phyloP scores from a whole-genome alignment of 208 protist genomes.

The Trypanosoma congolense region DNA sequence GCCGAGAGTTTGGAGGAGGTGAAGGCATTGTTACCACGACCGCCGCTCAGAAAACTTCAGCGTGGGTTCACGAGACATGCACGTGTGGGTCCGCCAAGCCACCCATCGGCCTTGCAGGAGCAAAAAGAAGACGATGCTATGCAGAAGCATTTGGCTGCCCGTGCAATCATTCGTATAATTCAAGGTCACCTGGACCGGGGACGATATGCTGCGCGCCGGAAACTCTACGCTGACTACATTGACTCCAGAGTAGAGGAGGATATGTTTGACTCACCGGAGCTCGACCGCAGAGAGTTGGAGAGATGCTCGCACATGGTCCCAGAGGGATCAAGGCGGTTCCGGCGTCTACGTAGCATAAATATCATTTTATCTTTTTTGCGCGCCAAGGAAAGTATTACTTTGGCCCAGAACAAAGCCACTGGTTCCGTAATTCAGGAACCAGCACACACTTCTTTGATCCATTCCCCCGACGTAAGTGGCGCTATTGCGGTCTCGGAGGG shows the following conservation, averaged over 20 bases:
- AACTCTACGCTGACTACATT: slow-evolving; percentile 13
- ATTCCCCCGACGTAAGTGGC: not conserved
- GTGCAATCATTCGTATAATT: slow-evolving; percentile 53
- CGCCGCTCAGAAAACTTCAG: slow-evolving; percentile 8
- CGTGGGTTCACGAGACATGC: not conserved
- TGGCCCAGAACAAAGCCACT: no score
- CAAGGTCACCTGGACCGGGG: slow-evolving; percentile 45
- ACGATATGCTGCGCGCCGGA: slow-evolving; percentile 14
- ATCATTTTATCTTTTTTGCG: slow-evolving; percentile 14
- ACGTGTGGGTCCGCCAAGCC: not conserved
- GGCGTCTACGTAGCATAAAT: not conserved
- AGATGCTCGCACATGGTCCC: slow-evolving; percentile 3
- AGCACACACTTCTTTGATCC: not conserved
- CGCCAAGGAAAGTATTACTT: slow-evolving; percentile 3
- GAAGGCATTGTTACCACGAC: slow-evolving; percentile 7
- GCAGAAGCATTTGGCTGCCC: slow-evolving; percentile 38
- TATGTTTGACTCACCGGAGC: slow-evolving; percentile 12
- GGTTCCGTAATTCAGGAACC: no score
- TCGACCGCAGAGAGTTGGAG: slow-evolving; percentile 11
- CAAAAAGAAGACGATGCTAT: slow-evolving; percentile 29
- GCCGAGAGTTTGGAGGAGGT: slow-evolving; percentile 34
- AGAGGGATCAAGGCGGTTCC: slow-evolving; percentile 1
- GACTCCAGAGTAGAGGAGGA: slow-evolving; percentile 18
- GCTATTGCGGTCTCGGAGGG: not conserved
- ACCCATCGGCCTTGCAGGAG: slow-evolving; percentile 13